Conservation (phyloP, 257 asterid genomes). For the Solanum neorickii region DNA sequence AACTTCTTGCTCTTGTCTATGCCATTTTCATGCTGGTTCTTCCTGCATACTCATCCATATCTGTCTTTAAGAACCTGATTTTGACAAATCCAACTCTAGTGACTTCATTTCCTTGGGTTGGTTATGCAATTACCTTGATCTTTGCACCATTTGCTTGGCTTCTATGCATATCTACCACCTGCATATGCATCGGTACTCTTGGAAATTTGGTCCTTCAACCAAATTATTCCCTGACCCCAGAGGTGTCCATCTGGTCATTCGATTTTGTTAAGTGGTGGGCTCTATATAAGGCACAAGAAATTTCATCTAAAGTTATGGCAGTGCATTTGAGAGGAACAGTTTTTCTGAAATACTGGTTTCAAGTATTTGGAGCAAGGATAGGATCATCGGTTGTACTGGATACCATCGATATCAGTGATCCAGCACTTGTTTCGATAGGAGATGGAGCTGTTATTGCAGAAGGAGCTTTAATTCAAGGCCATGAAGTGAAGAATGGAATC, state of each 20-base stretch:
- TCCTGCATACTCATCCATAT: conserved; percentile 49
- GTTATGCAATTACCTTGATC: conserved; percentile 25
- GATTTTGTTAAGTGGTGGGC: conserved; percentile 79
- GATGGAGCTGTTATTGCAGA: conserved; percentile 52
- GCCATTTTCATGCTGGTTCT: conserved; percentile 35
- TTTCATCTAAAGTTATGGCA: conserved; percentile 50
- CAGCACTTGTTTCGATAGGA: conserved; percentile 57
- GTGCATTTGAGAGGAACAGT: conserved; percentile 72
- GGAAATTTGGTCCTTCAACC: conserved; percentile 72
- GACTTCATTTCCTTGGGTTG: conserved; percentile 20
- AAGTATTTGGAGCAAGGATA: conserved; percentile 55
- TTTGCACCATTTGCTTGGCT: conserved; percentile 64
- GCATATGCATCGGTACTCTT: conserved; percentile 38
- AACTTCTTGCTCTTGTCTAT: conserved; percentile 46
- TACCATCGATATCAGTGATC: conserved; percentile 57
- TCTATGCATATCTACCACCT: conserved; percentile 52
- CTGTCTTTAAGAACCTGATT: conserved; percentile 26
- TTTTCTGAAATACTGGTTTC: conserved; percentile 57
- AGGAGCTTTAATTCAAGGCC: conserved; percentile 63
- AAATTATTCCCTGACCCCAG: conserved; percentile 46
- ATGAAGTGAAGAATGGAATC: conserved; percentile 49
- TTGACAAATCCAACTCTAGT: conserved; percentile 4
- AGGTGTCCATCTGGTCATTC: conserved; percentile 42
- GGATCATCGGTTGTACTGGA: conserved; percentile 58
- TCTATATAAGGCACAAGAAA: conserved; percentile 61